Base-by-base conservation (phyloP, 2,329 filamentous ascomycete species). In the Capronia americana region DNA sequence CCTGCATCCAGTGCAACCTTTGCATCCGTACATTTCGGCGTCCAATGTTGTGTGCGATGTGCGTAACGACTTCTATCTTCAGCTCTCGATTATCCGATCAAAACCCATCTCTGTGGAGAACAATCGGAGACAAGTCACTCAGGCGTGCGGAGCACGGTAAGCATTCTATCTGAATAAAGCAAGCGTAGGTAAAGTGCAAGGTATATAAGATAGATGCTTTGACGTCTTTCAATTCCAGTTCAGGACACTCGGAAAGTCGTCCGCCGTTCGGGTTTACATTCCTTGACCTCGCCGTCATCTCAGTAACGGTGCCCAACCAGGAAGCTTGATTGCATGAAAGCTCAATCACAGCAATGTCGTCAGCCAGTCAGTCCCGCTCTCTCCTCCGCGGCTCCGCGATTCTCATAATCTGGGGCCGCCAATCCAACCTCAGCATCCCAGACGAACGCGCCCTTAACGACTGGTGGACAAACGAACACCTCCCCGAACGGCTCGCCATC, bases 381-480 rank as follows among this genome's bases (percentile, higher is more conserved):
- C 63, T 67, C 24, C 57, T 61, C 34, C 57, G 61, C 26, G 65
- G 61, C 44, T 28, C 61, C 7, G 65, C 65, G 7, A 61, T 67
- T 11, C 65, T 67, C 28, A 54, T 64, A 34, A 61, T 67, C 44
- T 67, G 65, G 61, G 65, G 65, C n/a, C 7, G 26, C 8, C 53
- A 55, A 34, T 28, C 17, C 17, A 55, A 55, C 28, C 53, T 55
- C 53, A 26, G 23, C 24, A 55, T 34, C 26, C 17, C 53, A 14
- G 53, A 55, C 12, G 61, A 64, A 59, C 41, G 56, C n/a, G 57
- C 32, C 6, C 61, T 67, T 4, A 67, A 67, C 48, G 65, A 55
- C 30, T 67, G 65, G 65, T 67, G 65, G 65, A 64, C 61, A n/a
- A 61, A 67, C n/a, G 65, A 67, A 23, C 65, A 67, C 38, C 41